Conservation (phyloP, 306 rosid species). For the Castanea sativa region DNA sequence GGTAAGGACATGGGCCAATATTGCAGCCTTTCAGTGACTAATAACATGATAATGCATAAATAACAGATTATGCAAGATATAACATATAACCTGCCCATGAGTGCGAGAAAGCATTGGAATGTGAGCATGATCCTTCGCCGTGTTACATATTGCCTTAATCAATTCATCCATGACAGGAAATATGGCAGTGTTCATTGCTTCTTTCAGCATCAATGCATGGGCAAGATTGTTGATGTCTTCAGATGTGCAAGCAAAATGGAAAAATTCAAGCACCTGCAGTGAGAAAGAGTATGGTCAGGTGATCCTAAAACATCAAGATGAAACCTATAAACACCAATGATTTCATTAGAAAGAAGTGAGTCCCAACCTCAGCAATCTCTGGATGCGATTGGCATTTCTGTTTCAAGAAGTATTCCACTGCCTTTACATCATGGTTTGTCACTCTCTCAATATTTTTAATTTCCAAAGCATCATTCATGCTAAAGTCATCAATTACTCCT, state of each 20-base stretch:
- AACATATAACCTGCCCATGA: slow-evolving; percentile 74
- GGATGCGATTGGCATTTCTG: slow-evolving; percentile 64
- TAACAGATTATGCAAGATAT: slow-evolving; percentile 18
- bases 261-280: slow-evolving; percentile 80
- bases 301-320: not conserved
- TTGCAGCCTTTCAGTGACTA: slow-evolving; percentile 1
- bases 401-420: slow-evolving; percentile 87
- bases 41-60: not conserved
- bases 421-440: slow-evolving; percentile 89
- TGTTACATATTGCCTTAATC: slow-evolving; percentile 49
- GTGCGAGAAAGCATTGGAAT: slow-evolving; percentile 87
- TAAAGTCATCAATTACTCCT: slow-evolving; percentile 52
- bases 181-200: slow-evolving; percentile 52
- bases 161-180: slow-evolving; percentile 68
- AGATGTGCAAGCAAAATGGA: slow-evolving; percentile 89
- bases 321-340: not conserved
- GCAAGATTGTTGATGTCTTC: slow-evolving; percentile 93
- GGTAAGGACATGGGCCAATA: not conserved
- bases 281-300: not conserved
- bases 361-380: slow-evolving; percentile 61
- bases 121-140: slow-evolving; percentile 68
- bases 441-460: slow-evolving; percentile 68
- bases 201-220: slow-evolving; percentile 87
- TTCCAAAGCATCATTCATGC: slow-evolving; percentile 61
- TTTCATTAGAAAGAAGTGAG: slow-evolving; percentile 17